A percentile compares a stretch with the other conserved stretches of the same genome.
These are phyloP conservation scores for cucumber (Cucumis sativus) DNA, from an alignment of 306 rosid species.

Conservation along the genomic window Cucumber_9930_V3 NC_026657.2:40541001-40541500, in stretches of 20 bases:
- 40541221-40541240: constrained; percentile 79
- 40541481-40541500: constrained; percentile 82
- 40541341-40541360: constrained; percentile 41
- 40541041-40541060: too few relatives aligned
- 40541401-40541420: background rate
- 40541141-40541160: background rate
- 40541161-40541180: background rate
- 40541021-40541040: too few relatives aligned
- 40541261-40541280: constrained; percentile 85
- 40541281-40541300: constrained; percentile 66
- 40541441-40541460: constrained; percentile 42
- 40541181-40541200: constrained; percentile 9
- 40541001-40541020: too few relatives aligned
- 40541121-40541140: too few relatives aligned
- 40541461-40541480: constrained; percentile 83
- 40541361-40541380: background rate
- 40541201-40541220: constrained; percentile 82
- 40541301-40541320: constrained; percentile 69
- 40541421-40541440: background rate
- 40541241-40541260: constrained; percentile 74
- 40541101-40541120: too few relatives aligned
- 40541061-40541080: too few relatives aligned
- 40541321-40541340: constrained; percentile 65
- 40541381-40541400: background rate
- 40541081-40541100: too few relatives aligned